Evolutionary conservation across 2,329 filamentous ascomycete genomes (phyloP).

Genomic region (Chrysoporthe deuterocubensis): DNA sequence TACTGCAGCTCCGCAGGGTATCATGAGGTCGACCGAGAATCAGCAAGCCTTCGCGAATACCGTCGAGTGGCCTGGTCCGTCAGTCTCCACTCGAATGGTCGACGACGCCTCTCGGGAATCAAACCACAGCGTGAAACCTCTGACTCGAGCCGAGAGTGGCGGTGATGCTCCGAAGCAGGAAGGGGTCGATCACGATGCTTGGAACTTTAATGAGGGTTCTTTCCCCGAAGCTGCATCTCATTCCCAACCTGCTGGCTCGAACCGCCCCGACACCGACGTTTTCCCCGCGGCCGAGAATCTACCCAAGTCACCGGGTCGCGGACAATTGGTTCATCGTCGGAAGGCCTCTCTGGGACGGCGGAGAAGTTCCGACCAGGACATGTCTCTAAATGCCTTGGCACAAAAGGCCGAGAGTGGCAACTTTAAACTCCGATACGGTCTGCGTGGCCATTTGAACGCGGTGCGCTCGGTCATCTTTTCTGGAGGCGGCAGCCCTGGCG

Average conservation of each 20-base stretch:
- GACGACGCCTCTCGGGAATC: conserved; percentile 35
- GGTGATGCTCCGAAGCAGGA: conserved; percentile 52
- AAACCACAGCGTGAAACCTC: conserved; percentile 46
- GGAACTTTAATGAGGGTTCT: conserved; percentile 89
- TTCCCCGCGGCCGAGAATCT: conserved; percentile 83
- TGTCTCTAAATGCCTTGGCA: conserved; percentile 52
- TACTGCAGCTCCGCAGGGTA: conserved; percentile 45
- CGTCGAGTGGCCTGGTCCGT: conserved; percentile 40
- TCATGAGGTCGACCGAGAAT: conserved; percentile 22
- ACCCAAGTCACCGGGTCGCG: conserved; percentile 78
- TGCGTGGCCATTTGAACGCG: conserved; percentile 91
- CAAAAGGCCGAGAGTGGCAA: conserved; percentile 72
- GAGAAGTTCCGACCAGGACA: conserved; percentile 69
- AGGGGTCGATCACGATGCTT: conserved; percentile 68
- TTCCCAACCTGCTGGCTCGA: conserved; percentile 53
- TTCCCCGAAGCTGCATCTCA: conserved; percentile 59
- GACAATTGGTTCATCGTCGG: conserved; percentile 71
- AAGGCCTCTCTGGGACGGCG: conserved; percentile 79
- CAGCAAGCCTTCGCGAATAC: conserved; percentile 38
- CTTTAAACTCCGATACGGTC: conserved; percentile 91
- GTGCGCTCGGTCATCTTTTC: conserved; percentile 96
- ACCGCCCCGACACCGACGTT: conserved; percentile 81
- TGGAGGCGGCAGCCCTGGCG: conserved; percentile 89
- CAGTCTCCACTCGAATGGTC: conserved; percentile 32
- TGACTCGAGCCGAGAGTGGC: conserved; percentile 46